Base-by-base conservation (phyloP, 495 filamentous ascomycete genomes). In the Jackrogersella minutella region DNA sequence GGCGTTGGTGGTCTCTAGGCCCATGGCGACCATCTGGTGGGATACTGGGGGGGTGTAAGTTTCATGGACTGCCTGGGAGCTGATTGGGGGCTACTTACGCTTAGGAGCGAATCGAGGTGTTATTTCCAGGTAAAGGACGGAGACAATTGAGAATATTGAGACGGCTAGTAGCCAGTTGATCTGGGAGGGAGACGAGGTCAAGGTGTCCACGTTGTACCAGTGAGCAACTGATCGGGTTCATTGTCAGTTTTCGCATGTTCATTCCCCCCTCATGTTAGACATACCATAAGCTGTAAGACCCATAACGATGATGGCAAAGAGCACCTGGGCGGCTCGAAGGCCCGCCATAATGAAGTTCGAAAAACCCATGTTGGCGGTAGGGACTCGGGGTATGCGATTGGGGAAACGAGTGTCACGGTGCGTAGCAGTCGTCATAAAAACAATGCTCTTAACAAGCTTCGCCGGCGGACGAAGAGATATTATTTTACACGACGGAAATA, bases 91-190 rank as follows among this genome's bases (percentile, higher is more conserved):
- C 14, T 17, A 62, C 75, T 51, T 75, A 84, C 81, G 51, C 58
- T 70, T 71, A 1, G 79, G 64, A 1, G 76, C 51, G 68, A 86
- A 87, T 62, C 82, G 78, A 5, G 90, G 88, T 6, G 85, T 78
- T 26, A 90, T 26, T 60, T 85, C 80, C n/a, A 95, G 84, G 77
- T 88, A 90, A 50, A 81, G 76, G 39, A 90, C 74, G 0, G 89
- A 87, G 61, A 93, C 7, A 31, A 82, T 81, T 11, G 90, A 88
- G 82, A 88, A 91, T 60, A 89, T 68, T 49, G 86, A 79, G 58
- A 79, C 74, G 76, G 90, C 90, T 77, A 95, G 74, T 63, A 93
- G 81, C 80, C 90, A 92, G 80, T 90, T 89, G 80, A 93, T 78
- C 64, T 85, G 79, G 2, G 79, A 72, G 5, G 88, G 88, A 36